These are phyloP conservation scores for Astrephomene gubernaculifera DNA, from an alignment of 139 green algal species.

Conservation along the genomic window DNA sequence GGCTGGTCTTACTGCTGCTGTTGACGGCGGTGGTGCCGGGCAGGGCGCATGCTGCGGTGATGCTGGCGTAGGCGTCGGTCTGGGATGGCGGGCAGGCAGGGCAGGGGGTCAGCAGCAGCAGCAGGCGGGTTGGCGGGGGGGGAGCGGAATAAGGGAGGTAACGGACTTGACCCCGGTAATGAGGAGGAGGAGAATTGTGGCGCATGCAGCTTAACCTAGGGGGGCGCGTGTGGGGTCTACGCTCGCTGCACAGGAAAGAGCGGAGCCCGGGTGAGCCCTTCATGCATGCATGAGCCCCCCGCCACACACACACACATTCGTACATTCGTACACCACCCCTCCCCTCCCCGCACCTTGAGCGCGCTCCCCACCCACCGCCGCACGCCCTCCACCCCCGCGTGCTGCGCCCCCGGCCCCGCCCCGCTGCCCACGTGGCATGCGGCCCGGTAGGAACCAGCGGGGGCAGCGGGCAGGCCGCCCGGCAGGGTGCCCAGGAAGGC, in stretches of 20 bases:
- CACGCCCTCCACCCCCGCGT: background rate
- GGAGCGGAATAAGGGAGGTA: too few species aligned
- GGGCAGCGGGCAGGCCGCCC: background rate
- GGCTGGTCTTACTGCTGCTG: too few species aligned
- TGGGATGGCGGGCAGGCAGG: too few species aligned
- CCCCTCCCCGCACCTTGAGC: background rate
- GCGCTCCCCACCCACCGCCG: background rate
- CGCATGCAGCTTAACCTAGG: too few species aligned
- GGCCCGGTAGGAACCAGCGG: background rate
- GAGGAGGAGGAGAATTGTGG: too few species aligned
- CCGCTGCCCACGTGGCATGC: background rate
- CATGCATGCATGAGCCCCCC: too few species aligned
- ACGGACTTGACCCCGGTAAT: too few species aligned
- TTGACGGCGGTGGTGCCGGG: background rate
- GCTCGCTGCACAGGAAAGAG: too few species aligned
- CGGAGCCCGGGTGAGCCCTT: too few species aligned
- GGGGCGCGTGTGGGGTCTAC: too few species aligned
- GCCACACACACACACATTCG: background rate
- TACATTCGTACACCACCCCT: background rate
- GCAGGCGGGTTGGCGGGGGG: too few species aligned
- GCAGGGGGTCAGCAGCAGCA: too few species aligned
- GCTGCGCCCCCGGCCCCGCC: background rate
- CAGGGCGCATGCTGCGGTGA: background rate
- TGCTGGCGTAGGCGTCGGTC: background rate
- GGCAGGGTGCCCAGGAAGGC: slow-evolving; percentile 15